Conservation (phyloP, 768 basidiomycete genomes). For the Kwoniella dejecticola region DNA sequence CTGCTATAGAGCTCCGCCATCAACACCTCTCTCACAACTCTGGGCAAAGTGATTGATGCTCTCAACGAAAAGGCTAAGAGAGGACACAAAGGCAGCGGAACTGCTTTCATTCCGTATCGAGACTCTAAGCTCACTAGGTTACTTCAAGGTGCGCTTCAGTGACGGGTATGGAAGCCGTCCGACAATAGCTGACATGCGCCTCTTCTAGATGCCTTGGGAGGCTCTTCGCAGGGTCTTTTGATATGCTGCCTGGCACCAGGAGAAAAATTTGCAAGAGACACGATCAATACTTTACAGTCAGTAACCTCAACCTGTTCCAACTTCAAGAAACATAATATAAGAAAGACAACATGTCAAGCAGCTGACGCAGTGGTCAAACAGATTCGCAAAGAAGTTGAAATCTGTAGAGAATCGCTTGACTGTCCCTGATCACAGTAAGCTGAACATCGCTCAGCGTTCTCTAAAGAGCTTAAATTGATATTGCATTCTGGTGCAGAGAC, state of each 20-base stretch:
- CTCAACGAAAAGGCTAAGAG: constrained; percentile 58
- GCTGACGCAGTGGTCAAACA: constrained; percentile 43
- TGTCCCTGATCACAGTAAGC: constrained; percentile 69
- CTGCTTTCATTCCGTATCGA: constrained; percentile 78
- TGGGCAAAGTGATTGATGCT: constrained; percentile 85
- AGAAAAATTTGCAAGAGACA: constrained; percentile 77
- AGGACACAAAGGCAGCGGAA: not conserved
- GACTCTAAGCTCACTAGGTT: constrained; percentile 87
- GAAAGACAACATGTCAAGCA: too few relatives aligned
- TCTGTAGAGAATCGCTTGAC: constrained; percentile 81
- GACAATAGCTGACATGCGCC: not conserved
- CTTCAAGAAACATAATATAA: not conserved
- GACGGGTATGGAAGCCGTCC: too few relatives aligned
- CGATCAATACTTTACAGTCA: constrained; percentile 87
- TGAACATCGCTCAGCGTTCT: not conserved
- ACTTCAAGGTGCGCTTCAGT: constrained; percentile 63
- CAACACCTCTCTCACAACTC: constrained; percentile 81
- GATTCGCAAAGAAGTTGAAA: constrained; percentile 81
- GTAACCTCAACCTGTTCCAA: constrained; percentile 30
- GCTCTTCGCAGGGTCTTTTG: constrained; percentile 73
- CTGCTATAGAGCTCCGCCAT: constrained; percentile 68
- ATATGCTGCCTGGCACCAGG: constrained; percentile 88
- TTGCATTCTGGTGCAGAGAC: not conserved
- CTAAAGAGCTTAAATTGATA: not conserved
- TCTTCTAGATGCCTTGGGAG: constrained; percentile 73